Evolutionary conservation across 1,139 yeast genomes (phyloP).

Genomic region (Debaryomycetaceae sp.): DNA sequence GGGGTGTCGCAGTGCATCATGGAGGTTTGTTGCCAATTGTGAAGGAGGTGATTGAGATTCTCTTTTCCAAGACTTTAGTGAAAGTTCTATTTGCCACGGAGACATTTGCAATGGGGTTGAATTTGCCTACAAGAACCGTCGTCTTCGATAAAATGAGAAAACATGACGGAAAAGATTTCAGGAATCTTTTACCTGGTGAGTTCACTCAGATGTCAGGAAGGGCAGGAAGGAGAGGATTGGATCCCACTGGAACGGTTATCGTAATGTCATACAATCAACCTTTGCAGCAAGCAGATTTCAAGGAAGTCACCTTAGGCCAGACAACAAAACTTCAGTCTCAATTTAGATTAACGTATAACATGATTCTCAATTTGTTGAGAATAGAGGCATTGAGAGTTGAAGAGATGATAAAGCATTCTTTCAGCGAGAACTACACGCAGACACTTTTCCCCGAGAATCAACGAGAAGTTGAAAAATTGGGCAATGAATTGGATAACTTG

Average conservation of each 20-base stretch:
- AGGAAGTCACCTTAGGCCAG: conserved; percentile 78
- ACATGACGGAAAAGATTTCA: conserved; percentile 82
- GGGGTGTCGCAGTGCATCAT: conserved; percentile 97
- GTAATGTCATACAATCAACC: conserved; percentile 83
- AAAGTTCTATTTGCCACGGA: conserved; percentile 96
- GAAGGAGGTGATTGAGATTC: conserved; percentile 89
- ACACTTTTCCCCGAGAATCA: conserved; percentile 85
- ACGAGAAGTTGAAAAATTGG: conserved; percentile 53
- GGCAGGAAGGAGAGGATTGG: conserved; percentile 97
- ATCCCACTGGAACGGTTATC: conserved; percentile 92
- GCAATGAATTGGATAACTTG: conserved; percentile 41
- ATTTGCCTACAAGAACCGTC: conserved; percentile 95
- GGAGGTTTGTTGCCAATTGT: conserved; percentile 95
- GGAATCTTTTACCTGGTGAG: conserved; percentile 89
- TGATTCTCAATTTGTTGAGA: conserved; percentile 87
- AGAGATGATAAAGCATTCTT: conserved; percentile 95
- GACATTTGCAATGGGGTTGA: conserved; percentile 97
- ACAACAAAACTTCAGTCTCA: conserved; percentile 90
- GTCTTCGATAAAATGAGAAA: conserved; percentile 82
- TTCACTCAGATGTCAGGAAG: conserved; percentile 99
- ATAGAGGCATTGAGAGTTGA: conserved; percentile 94
- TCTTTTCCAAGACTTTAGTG: conserved; percentile 80
- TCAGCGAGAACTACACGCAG: conserved; percentile 88
- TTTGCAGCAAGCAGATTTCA: conserved; percentile 55
- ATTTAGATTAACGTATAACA: conserved; percentile 89